phyloP scores from a whole-genome alignment of 1,284 basidiomycete genomes.

The Trichosporon asahii region DNA sequence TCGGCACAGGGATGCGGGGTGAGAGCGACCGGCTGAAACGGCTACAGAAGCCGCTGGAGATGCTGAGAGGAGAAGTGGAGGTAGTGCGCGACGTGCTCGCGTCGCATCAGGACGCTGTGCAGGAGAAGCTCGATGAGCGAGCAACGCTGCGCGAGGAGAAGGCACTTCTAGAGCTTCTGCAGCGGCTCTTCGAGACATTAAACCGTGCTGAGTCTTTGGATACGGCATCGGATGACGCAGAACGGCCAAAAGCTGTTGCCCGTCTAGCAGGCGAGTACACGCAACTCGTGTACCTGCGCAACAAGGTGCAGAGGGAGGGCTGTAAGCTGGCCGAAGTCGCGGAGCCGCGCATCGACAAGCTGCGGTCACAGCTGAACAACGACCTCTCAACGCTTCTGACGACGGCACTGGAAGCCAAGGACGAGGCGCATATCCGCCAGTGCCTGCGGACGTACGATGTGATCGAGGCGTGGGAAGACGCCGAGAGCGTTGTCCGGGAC shows the following conservation, averaged over 20 bases:
- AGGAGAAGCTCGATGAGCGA: slow-evolving; percentile 70
- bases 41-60: slow-evolving; percentile 63
- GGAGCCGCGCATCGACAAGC: slow-evolving; percentile 71
- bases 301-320: slow-evolving; percentile 70
- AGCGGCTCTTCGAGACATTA: slow-evolving; percentile 84
- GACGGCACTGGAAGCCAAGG: slow-evolving; percentile 52
- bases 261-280: slow-evolving; percentile 86
- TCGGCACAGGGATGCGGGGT: slow-evolving; percentile 81
- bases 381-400: slow-evolving; percentile 78
- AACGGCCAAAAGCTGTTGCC: slow-evolving; percentile 65
- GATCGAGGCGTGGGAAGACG: slow-evolving; percentile 74
- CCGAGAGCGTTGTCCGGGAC: slow-evolving; percentile 73
- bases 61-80: slow-evolving; percentile 64
- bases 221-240: slow-evolving; percentile 43
- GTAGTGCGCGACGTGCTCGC: slow-evolving; percentile 44
- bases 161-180: slow-evolving; percentile 74
- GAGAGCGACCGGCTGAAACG: slow-evolving; percentile 70
- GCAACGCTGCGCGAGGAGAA: slow-evolving; percentile 76
- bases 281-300: slow-evolving; percentile 83
- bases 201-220: slow-evolving; percentile 76
- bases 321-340: slow-evolving; percentile 76
- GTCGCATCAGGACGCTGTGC: slow-evolving; percentile 65
- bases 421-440: slow-evolving; percentile 61
- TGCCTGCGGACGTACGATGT: slow-evolving; percentile 78
- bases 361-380: slow-evolving; percentile 71